These are phyloP conservation scores for Phyllosticta citrichinensis DNA, from an alignment of 2,329 filamentous ascomycete species.

Conservation along the genomic window DNA sequence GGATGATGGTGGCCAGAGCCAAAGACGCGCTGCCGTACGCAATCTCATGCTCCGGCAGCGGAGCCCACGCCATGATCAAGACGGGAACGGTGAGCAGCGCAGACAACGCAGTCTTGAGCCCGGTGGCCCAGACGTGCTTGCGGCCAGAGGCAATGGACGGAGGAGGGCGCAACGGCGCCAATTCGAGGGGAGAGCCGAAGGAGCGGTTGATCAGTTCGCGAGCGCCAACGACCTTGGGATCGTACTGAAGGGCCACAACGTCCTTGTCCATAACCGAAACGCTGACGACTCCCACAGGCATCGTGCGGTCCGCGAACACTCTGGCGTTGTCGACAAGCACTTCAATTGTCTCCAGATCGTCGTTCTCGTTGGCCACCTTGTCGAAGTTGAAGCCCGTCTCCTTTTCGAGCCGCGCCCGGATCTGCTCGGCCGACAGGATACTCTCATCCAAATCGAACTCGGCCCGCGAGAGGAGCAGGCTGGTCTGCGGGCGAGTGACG, in stretches of 20 bases:
- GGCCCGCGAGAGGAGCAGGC: constrained; percentile 52
- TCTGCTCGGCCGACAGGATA: constrained; percentile 21
- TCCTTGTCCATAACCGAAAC: constrained; percentile 11
- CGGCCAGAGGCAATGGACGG: constrained; percentile 17
- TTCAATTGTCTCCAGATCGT: constrained; percentile 42
- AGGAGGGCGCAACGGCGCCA: constrained; percentile 27
- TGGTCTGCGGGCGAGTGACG: constrained; percentile 51
- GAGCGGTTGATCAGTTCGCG: constrained; percentile 18
- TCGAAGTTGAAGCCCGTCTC: constrained; percentile 55
- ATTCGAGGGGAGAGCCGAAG: constrained; percentile 18
- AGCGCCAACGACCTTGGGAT: constrained; percentile 42
- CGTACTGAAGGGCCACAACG: constrained; percentile 36
- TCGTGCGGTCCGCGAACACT: constrained; percentile 30
- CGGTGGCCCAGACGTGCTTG: constrained; percentile 20
- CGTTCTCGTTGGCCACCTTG: constrained; percentile 29
- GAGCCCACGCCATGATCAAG: constrained; percentile 59
- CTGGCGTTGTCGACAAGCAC: constrained; percentile 33
- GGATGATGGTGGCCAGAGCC: constrained; percentile 55
- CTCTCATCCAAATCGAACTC: constrained; percentile 51
- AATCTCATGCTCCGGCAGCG: constrained; percentile 32
- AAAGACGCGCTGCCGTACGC: constrained; percentile 48
- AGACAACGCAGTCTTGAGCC: constrained; percentile 31
- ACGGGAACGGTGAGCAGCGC: constrained; percentile 31
- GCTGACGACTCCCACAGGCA: constrained; percentile 27
- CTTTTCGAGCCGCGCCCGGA: constrained; percentile 43